Conservation (phyloP, 1,139 yeast species). For the Ogataea hybrid region DNA sequence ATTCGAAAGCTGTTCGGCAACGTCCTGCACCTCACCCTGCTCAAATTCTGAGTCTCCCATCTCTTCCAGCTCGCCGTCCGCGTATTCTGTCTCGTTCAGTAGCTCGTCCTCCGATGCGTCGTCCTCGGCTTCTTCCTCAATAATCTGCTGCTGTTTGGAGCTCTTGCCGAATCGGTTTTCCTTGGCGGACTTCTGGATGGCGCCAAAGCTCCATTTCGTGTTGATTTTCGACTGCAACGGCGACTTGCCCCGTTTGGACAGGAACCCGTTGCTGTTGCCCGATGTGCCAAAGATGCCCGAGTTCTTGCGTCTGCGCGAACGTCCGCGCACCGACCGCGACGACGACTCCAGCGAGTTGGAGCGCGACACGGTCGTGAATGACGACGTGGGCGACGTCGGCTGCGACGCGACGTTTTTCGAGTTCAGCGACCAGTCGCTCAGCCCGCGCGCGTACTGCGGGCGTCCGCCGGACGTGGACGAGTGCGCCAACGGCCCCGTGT, state of each 20-base stretch:
- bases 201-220: constrained; percentile 29
- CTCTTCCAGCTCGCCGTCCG: constrained; percentile 14
- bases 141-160: constrained; percentile 31
- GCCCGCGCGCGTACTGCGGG: constrained; percentile 27
- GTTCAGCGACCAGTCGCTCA: constrained; percentile 31
- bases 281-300: constrained; percentile 7
- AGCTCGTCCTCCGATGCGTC: constrained; percentile 16
- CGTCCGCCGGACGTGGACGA: constrained; percentile 15
- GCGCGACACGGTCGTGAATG: constrained; percentile 31
- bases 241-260: constrained; percentile 45
- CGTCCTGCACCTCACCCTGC: constrained; percentile 4
- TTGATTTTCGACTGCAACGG: constrained; percentile 33
- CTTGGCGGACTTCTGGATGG: constrained; percentile 11
- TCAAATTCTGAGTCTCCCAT: constrained; percentile 9
- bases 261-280: constrained; percentile 26
- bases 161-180: constrained; percentile 30
- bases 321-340: constrained; percentile 24
- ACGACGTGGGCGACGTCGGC: constrained; percentile 32
- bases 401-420: constrained; percentile 25
- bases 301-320: constrained; percentile 19
- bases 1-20: constrained; percentile 8
- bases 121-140: constrained; percentile 34
- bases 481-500: background rate
- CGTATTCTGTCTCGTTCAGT: constrained; percentile 11
- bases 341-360: constrained; percentile 32